These are phyloP conservation scores for Metarhizium guizhouense DNA, from an alignment of 2,329 filamentous ascomycete species.

Conservation along the genomic window DNA sequence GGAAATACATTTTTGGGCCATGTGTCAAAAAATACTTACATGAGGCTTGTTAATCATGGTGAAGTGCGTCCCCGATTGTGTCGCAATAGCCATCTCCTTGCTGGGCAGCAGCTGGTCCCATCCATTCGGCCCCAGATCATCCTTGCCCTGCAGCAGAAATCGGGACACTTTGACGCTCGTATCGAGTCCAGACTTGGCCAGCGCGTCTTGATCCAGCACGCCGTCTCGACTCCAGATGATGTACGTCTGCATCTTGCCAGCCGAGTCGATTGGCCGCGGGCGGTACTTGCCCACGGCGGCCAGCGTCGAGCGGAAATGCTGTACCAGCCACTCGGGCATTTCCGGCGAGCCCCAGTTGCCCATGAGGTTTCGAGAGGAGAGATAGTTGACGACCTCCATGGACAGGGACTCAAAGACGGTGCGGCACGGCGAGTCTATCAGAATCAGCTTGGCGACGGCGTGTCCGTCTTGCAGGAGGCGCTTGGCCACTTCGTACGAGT, in stretches of 20 bases:
- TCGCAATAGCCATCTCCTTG: background rate
- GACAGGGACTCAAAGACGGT: conserved; percentile 59
- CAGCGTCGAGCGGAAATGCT: background rate
- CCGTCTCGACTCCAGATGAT: background rate
- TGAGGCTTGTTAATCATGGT: background rate
- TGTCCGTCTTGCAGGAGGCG: conserved; percentile 49
- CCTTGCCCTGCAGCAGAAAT: background rate
- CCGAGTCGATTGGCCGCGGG: background rate
- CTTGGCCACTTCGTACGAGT: conserved; percentile 55
- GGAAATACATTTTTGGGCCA: background rate
- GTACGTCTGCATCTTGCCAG: background rate
- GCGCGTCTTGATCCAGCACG: background rate
- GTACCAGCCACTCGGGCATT: background rate
- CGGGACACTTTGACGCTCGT: background rate
- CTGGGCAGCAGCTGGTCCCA: background rate
- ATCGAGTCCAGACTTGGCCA: background rate
- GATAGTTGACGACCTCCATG: background rate
- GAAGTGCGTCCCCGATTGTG: background rate
- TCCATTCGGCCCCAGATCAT: background rate
- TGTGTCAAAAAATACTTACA: background rate
- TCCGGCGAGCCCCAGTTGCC: background rate
- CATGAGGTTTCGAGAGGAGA: background rate
- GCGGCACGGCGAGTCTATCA: conserved; percentile 57
- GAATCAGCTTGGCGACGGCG: conserved; percentile 47
- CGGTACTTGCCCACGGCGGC: background rate